Conservation (phyloP, 2,329 filamentous ascomycete species). For the Paraconiothyrium brasiliense region DNA sequence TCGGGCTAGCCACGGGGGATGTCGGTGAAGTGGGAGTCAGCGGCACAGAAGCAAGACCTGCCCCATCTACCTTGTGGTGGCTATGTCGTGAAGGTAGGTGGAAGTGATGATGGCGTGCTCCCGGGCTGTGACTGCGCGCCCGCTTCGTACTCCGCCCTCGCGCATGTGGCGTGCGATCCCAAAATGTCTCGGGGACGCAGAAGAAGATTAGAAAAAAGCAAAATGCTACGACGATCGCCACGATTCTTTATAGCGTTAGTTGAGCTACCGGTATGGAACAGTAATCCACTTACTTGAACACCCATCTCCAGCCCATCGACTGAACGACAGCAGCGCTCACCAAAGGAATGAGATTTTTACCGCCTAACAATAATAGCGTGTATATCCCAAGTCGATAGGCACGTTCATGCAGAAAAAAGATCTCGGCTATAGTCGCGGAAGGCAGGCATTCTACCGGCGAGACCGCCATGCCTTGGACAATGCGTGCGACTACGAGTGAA, state of each 20-base stretch:
- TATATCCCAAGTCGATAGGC: constrained; percentile 95
- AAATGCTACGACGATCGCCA: constrained; percentile 80
- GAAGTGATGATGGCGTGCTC: constrained; percentile 38
- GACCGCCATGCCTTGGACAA: constrained; percentile 88
- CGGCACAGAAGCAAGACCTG: constrained; percentile 17
- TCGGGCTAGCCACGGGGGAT: constrained; percentile 3
- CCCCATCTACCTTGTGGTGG: constrained; percentile 24
- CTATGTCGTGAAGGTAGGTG: constrained; percentile 34
- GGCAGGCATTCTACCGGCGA: constrained; percentile 92
- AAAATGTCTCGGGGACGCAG: constrained; percentile 95
- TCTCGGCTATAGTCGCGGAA: constrained; percentile 93
- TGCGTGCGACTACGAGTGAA: constrained; percentile 80
- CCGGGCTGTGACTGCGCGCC: constrained; percentile 44
- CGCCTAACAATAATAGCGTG: constrained; percentile 84
- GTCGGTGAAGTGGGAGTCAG: constrained; percentile 7
- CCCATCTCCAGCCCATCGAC: constrained; percentile 84
- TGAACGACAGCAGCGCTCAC: constrained; percentile 87
- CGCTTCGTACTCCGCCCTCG: constrained; percentile 46
- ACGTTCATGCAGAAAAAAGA: constrained; percentile 93
- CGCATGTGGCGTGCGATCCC: constrained; percentile 80
- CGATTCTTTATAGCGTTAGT: constrained; percentile 62
- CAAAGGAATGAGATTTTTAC: constrained; percentile 89
- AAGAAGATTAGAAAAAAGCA: constrained; percentile 79
- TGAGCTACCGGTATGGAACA: too few species aligned
- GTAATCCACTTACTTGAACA: constrained; percentile 66